Evolutionary conservation across 805 yeast genomes (phyloP), one percentile per base, ranked within the genome.

Genomic region (Candida nitratophila): DNA sequence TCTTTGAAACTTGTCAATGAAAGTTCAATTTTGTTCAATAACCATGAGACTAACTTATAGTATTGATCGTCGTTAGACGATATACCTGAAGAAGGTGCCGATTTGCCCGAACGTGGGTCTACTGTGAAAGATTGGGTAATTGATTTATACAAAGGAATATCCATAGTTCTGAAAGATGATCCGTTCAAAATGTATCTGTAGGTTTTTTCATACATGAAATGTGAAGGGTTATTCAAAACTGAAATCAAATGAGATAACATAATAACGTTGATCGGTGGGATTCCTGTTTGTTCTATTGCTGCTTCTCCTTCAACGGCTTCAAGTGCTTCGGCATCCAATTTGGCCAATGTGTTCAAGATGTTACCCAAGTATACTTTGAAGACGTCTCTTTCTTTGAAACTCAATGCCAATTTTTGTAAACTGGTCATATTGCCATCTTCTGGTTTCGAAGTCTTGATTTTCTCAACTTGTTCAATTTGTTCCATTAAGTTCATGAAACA

Each of bases 161-260:
- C 78, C 42, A 52, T 56, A 6, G 55, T 42, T 47, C 64, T 64
- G 39, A 74, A 55, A 15, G 56, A 59, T 3, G 86, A 81, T 33
- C 77, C 75, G 4, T 76, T 64, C 32, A 87, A 64, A 11, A 89
- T 69, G 73, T 80, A 87, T 46, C 82, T 74, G 52, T 71, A 77
- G 0, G 79, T 77, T 50, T 78, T 77, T 49, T 89, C 96, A 60
- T 83, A 86, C 19, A 91, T 59, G 52, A 71, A 73, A 49, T 86
- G 91, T 0, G 81, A 77, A 0, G 97, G 96, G 48, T 81, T 78
- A 6, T 70, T 59, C 46, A 86, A 58, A 2, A 86, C 67, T 3
- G 77, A 74, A 4, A 79, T 64, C 33, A 88, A 57, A 42, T 75
- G 71, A 1, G 87, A 74, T 34, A 81, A 60, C 44, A 78, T 57